phyloP scores from a whole-genome alignment of 2,329 filamentous ascomycete genomes.

The Fusarium nurragi region DNA sequence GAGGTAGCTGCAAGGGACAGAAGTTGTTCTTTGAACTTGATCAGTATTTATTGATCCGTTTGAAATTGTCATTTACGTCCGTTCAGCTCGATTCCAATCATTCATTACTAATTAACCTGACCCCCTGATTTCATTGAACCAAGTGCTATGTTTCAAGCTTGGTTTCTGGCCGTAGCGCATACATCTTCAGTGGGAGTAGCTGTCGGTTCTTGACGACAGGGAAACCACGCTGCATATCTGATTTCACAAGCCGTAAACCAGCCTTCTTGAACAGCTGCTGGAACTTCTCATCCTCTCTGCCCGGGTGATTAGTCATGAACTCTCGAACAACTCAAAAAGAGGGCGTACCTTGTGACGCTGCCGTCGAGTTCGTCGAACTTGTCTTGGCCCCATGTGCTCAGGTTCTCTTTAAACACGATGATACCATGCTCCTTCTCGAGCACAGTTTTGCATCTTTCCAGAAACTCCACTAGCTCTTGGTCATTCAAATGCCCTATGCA shows the following conservation, averaged over 20 bases:
- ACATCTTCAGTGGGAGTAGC: conserved; percentile 79
- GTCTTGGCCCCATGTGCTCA: conserved; percentile 67
- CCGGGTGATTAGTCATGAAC: neutral
- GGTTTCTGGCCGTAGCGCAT: conserved; percentile 71
- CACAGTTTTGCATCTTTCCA: conserved; percentile 66
- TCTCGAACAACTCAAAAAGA: accelerated
- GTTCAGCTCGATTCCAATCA: no score
- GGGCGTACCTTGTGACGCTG: conserved; percentile 72
- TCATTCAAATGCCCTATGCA: conserved; percentile 86
- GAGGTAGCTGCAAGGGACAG: no score
- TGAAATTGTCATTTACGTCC: no score
- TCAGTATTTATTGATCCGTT: no score
- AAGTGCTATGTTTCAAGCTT: neutral
- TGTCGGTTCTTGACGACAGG: conserved; percentile 58
- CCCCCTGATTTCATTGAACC: neutral
- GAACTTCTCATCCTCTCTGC: conserved; percentile 73
- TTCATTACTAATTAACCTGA: no score
- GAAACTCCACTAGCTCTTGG: conserved; percentile 72
- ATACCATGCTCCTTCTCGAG: conserved; percentile 43
- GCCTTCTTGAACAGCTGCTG: conserved; percentile 73
- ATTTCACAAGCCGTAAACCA: conserved; percentile 72
- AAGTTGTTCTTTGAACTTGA: no score
- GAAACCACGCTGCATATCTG: conserved; percentile 78
- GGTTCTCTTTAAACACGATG: conserved; percentile 71
- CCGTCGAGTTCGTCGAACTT: conserved; percentile 80